These are phyloP conservation scores for Infundibulicybe gibba DNA, from an alignment of 768 basidiomycete genomes.

Conservation along the genomic window DNA sequence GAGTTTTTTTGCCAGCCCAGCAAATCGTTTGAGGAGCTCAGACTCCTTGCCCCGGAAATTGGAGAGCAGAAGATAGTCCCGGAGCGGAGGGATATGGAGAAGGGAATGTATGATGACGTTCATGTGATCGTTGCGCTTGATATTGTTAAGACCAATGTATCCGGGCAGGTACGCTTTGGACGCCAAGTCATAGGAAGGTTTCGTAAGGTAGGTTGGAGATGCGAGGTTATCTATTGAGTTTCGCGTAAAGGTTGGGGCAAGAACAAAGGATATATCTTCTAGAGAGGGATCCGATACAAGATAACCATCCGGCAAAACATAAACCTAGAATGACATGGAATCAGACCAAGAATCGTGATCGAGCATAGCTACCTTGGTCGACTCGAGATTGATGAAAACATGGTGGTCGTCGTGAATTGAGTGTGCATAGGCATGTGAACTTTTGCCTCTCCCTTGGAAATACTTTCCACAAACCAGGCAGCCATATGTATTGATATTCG, in stretches of 20 bases:
- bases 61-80: conserved; percentile 82
- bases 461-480: conserved; percentile 99
- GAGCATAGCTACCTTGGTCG: conserved; percentile 70
- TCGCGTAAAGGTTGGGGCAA: conserved; percentile 83
- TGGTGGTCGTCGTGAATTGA: conserved; percentile 98
- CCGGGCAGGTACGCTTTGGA: conserved; percentile 86
- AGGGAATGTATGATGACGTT: conserved; percentile 95
- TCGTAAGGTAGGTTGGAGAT: conserved; percentile 54
- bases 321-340: conserved; percentile 58
- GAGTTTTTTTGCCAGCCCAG: conserved; percentile 83
- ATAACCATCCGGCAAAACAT: conserved; percentile 96
- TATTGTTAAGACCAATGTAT: conserved; percentile 95
- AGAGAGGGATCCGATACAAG: conserved; percentile 94
- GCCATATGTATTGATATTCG: conserved; percentile 96
- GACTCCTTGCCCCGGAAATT: conserved; percentile 70
- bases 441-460: conserved; percentile 94
- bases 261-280: conserved; percentile 90
- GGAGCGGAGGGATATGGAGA: conserved; percentile 85
- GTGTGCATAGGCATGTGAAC: conserved; percentile 93
- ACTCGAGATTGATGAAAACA: conserved; percentile 95
- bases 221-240: conserved; percentile 52
- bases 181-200: conserved; percentile 82
- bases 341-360: conserved; percentile 8
- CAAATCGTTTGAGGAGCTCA: conserved; percentile 87
- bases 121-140: conserved; percentile 96